These are phyloP conservation scores for Umbelopsis isabellina DNA, from an alignment of 192 early-diverging fungal genomes.

Conservation along the genomic window DNA sequence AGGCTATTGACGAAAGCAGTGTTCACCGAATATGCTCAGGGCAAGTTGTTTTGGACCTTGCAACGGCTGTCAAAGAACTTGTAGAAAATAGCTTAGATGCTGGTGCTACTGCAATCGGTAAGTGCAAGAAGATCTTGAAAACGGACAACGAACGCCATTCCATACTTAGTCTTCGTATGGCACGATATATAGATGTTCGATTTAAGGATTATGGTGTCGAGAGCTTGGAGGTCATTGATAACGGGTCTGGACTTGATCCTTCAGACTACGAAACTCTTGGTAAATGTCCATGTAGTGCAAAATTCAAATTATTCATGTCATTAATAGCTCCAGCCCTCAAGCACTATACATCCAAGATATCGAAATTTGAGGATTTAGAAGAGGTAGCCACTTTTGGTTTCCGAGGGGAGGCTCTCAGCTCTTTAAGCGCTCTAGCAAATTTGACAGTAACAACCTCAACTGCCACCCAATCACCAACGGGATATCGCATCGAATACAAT, in stretches of 20 bases:
- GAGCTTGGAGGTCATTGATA: slow-evolving; percentile 79
- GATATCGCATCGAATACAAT: slow-evolving; percentile 72
- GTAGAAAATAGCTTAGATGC: slow-evolving; percentile 96
- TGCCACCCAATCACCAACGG: slow-evolving; percentile 55
- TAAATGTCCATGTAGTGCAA: slow-evolving; percentile 22
- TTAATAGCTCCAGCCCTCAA: slow-evolving; percentile 67
- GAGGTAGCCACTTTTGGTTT: slow-evolving; percentile 90
- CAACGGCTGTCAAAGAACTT: slow-evolving; percentile 89
- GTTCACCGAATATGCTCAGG: slow-evolving; percentile 86
- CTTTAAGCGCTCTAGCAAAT: slow-evolving; percentile 77
- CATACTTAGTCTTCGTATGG: background rate
- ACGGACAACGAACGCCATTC: background rate
- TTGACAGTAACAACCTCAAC: slow-evolving; percentile 74
- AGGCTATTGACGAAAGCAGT: slow-evolving; percentile 58
- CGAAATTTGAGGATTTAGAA: slow-evolving; percentile 75
- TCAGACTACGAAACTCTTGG: slow-evolving; percentile 71
- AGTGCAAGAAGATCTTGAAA: background rate
- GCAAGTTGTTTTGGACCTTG: slow-evolving; percentile 86
- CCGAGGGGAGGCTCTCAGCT: slow-evolving; percentile 90
- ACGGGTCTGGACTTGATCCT: slow-evolving; percentile 80
- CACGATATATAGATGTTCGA: slow-evolving; percentile 60
- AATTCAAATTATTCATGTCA: background rate
- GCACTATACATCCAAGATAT: slow-evolving; percentile 88
- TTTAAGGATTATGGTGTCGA: slow-evolving; percentile 78
- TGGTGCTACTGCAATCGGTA: slow-evolving; percentile 72